Evolutionary conservation across 2,329 filamentous ascomycete species (phyloP).

Genomic region (Ophiosphaerella narmari): DNA sequence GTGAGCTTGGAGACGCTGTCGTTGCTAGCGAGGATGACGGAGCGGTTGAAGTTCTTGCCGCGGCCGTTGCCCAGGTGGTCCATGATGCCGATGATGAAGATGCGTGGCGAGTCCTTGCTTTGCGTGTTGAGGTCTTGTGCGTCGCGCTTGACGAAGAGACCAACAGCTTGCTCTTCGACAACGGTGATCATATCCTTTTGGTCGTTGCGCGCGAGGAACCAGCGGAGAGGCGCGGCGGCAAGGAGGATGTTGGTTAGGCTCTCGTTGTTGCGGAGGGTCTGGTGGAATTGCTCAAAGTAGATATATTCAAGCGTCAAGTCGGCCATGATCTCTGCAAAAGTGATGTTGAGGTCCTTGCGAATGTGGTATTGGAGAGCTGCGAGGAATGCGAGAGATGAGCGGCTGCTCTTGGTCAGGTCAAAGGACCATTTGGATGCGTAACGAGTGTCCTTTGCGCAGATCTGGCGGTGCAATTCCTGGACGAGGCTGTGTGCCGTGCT

Average conservation of each 20-base stretch:
- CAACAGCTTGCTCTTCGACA: slow-evolving; percentile 33
- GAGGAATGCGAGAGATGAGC: slow-evolving; percentile 47
- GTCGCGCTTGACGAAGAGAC: slow-evolving; percentile 35
- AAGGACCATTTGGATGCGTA: slow-evolving; percentile 38
- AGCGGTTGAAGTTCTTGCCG: slow-evolving; percentile 35
- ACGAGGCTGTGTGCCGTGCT: slow-evolving; percentile 51
- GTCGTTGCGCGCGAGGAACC: slow-evolving; percentile 28
- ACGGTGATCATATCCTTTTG: slow-evolving; percentile 28
- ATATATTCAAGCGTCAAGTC: slow-evolving; percentile 48
- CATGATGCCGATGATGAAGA: slow-evolving; percentile 37
- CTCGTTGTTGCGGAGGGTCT: slow-evolving; percentile 41
- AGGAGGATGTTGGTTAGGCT: slow-evolving; percentile 43
- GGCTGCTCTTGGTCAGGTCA: slow-evolving; percentile 34
- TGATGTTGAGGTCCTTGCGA: slow-evolving; percentile 45
- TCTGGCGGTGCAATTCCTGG: slow-evolving; percentile 55
- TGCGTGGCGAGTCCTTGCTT: slow-evolving; percentile 35
- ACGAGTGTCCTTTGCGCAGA: slow-evolving; percentile 52
- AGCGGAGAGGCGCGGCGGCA: slow-evolving; percentile 38
- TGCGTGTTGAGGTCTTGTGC: slow-evolving; percentile 32
- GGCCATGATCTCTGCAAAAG: slow-evolving; percentile 50
- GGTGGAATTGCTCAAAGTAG: slow-evolving; percentile 38
- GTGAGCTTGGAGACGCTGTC: slow-evolving; percentile 28
- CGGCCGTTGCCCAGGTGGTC: slow-evolving; percentile 36
- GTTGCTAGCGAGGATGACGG: slow-evolving; percentile 34
- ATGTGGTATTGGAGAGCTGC: slow-evolving; percentile 53